phyloP scores from a whole-genome alignment of 2,329 filamentous ascomycete genomes.

The Scolecobasidium constrictum region DNA sequence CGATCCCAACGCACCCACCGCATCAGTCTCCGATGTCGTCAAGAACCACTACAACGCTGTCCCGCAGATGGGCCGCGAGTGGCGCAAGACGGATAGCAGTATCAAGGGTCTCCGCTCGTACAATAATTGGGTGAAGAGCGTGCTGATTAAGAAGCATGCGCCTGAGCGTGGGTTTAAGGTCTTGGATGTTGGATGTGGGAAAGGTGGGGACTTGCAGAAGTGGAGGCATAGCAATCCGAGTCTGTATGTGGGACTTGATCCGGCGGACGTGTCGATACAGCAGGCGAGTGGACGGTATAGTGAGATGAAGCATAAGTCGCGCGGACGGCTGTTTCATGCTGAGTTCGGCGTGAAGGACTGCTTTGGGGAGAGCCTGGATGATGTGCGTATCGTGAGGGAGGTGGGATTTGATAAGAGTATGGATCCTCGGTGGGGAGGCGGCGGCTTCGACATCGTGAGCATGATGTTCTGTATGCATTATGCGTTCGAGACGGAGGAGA shows the following conservation, averaged over 20 bases:
- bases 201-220: slow-evolving; percentile 89
- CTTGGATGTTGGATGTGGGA: slow-evolving; percentile 90
- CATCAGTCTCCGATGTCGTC: slow-evolving; percentile 71
- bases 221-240: slow-evolving; percentile 90
- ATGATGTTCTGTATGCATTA: slow-evolving; percentile 99
- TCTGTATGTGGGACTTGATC: slow-evolving; percentile 88
- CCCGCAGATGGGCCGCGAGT: slow-evolving; percentile 84
- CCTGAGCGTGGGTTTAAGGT: slow-evolving; percentile 38
- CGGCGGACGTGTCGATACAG: slow-evolving; percentile 81
- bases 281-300: slow-evolving; percentile 80
- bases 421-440: slow-evolving; percentile 59
- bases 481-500: slow-evolving; percentile 85
- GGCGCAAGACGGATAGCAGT: slow-evolving; percentile 85
- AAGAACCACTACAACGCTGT: slow-evolving; percentile 93
- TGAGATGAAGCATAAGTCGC: slow-evolving; percentile 49
- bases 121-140: slow-evolving; percentile 99
- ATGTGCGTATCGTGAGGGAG: slow-evolving; percentile 69
- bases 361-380: slow-evolving; percentile 72
- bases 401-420: slow-evolving; percentile 76
- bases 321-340: slow-evolving; percentile 62
- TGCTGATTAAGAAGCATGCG: slow-evolving; percentile 92
- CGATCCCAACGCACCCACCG: background rate
- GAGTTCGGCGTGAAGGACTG: slow-evolving; percentile 89
- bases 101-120: slow-evolving; percentile 91
- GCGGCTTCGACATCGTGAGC: slow-evolving; percentile 83